These are phyloP conservation scores for Eucalyptus cloeziana DNA, from an alignment of 345 rosid species.

Conservation along the genomic window DNA sequence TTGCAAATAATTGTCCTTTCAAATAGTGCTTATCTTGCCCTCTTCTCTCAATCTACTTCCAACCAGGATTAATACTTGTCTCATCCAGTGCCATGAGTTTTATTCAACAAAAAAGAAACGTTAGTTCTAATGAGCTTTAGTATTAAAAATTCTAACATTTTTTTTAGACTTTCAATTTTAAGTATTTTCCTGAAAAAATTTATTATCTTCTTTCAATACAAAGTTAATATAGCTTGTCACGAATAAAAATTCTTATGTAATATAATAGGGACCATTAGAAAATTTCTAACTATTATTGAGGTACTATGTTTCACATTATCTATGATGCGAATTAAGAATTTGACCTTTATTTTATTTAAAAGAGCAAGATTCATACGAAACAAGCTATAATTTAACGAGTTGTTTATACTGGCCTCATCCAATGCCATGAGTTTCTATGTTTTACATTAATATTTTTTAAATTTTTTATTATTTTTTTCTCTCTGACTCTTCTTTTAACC, in stretches of 20 bases:
- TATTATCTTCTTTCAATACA: background rate
- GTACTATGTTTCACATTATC: background rate
- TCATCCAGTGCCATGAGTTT: background rate
- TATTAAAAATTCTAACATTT: background rate
- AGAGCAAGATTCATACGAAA: background rate
- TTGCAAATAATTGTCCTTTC: background rate
- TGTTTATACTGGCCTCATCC: background rate
- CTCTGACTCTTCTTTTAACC: fast-evolving
- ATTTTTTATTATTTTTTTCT: too few relatives aligned
- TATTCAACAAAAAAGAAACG: background rate
- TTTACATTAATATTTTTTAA: too few relatives aligned
- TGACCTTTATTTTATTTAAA: background rate
- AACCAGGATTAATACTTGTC: background rate
- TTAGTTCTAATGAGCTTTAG: background rate
- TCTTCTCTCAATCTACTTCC: background rate
- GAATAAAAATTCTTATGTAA: background rate
- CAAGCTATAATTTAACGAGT: background rate
- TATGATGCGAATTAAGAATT: background rate
- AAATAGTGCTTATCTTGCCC: background rate
- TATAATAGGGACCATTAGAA: background rate
- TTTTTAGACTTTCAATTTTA: background rate
- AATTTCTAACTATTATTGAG: background rate
- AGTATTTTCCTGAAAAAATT: background rate
- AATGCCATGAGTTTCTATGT: too few relatives aligned
- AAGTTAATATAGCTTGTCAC: background rate